A percentile compares a stretch with the other conserved stretches of the same genome.
These are phyloP conservation scores for Parafenestella ontariensis DNA, from an alignment of 2,329 filamentous ascomycete genomes.

Conservation along the genomic window DNA sequence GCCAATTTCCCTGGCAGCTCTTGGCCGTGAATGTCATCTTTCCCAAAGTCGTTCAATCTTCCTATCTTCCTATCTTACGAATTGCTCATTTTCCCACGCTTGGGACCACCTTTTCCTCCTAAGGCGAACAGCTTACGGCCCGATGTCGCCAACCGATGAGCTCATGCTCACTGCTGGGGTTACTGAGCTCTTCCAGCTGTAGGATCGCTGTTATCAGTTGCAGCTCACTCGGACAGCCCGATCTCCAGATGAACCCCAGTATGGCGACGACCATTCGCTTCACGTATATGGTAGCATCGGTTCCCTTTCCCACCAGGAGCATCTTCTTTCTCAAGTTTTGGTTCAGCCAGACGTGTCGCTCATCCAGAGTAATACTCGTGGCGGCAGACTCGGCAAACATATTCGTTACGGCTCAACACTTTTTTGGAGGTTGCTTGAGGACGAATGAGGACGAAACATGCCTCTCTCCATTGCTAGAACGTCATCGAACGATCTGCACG, in stretches of 20 bases:
- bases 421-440: too few relatives aligned
- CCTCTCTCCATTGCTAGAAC: too few relatives aligned
- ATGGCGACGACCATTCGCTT: background rate
- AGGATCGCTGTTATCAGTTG: background rate
- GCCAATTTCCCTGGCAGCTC: constrained; percentile 7
- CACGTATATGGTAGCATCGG: background rate
- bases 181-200: background rate
- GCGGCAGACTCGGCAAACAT: too few relatives aligned
- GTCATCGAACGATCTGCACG: too few relatives aligned
- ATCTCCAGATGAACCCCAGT: background rate
- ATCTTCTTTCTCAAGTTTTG: too few relatives aligned
- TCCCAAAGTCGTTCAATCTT: background rate
- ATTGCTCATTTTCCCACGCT: background rate
- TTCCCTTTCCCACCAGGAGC: background rate
- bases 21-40: constrained; percentile 1
- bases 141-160: background rate
- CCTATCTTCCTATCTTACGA: too few relatives aligned
- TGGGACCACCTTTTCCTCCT: background rate
- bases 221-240: background rate
- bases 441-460: too few relatives aligned
- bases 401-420: too few relatives aligned
- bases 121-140: background rate
- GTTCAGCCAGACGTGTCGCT: background rate
- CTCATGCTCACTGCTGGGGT: background rate
- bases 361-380: too few relatives aligned